Percentiles rank a stretch among this genome's conserved stretches.
phyloP scores from a whole-genome alignment of 2,329 filamentous ascomycete species.

The Pleoardoris graminearum region DNA sequence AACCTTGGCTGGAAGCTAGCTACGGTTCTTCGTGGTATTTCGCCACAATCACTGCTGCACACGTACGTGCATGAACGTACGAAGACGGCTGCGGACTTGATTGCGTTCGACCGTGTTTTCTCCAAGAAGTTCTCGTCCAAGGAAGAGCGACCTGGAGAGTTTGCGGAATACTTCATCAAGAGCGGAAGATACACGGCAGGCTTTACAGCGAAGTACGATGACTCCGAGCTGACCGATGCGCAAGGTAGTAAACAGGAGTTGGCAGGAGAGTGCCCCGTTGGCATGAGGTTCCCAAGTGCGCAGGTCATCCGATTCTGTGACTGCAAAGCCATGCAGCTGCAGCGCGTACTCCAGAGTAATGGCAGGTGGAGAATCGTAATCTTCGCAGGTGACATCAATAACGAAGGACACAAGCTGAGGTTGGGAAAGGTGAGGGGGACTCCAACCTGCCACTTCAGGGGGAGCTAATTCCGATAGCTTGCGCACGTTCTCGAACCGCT shows the following conservation, averaged over 20 bases:
- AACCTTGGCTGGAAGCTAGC: conserved; percentile 64
- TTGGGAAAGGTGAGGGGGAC: conserved; percentile 44
- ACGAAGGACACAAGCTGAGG: conserved; percentile 25
- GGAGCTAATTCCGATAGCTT: conserved; percentile 23
- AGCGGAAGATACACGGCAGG: conserved; percentile 65
- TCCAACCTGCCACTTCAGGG: not conserved
- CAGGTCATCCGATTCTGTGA: conserved; percentile 65
- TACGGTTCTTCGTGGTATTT: conserved; percentile 50
- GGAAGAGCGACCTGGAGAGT: conserved; percentile 52
- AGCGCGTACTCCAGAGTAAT: conserved; percentile 55
- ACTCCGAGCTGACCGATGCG: conserved; percentile 52
- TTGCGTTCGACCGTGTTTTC: conserved; percentile 62
- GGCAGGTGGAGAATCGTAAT: conserved; percentile 57
- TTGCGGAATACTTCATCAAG: conserved; percentile 61
- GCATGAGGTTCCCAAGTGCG: conserved; percentile 57
- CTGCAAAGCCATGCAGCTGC: conserved; percentile 59
- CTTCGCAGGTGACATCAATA: conserved; percentile 52
- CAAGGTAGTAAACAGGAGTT: conserved; percentile 39
- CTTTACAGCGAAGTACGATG: conserved; percentile 58
- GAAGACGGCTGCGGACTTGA: conserved; percentile 54
- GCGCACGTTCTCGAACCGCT: conserved; percentile 30
- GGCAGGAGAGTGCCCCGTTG: conserved; percentile 47
- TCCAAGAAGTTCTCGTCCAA: conserved; percentile 58
- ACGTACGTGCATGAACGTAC: conserved; percentile 66
- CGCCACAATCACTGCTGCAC: conserved; percentile 58